Evolutionary conservation across 306 rosid genomes (phyloP), one percentile per base, ranked within the genome.

Genomic region (Dalbergia cochinchinensis): DNA sequence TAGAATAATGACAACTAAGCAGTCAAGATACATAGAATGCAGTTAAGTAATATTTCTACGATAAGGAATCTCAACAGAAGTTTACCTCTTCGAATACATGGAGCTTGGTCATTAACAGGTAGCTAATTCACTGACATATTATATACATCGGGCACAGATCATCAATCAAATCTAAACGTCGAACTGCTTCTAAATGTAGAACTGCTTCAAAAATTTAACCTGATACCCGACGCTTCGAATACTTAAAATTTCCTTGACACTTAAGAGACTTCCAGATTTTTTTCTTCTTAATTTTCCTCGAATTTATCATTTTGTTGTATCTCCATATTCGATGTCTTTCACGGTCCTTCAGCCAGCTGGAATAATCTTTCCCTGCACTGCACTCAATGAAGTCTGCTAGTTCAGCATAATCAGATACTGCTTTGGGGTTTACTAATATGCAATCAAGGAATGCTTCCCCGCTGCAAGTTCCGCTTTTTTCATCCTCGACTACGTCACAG

Each of bases 381-480:
- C 92, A 92, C 72, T 76, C 91, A 4, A 92, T 39, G 70, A 90
- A 92, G 84, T 90, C 92, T 6, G 81, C 87, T 67, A 92, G 85
- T 69, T 90, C 97, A 37, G 50, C 91, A 65, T 78, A 81, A 41
- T 90, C 88, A 4, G 88, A 72, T 67, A 73, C n/a, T 0, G 2
- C 50, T 54, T 15, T 2, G 39, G 86, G n/a, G 75, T 58, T 51
- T 50, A 31, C 60, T 10, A 85, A 15, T 26, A 84, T 7, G 83
- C 94, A 89, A 57, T 87, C 77, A 33, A 95, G 91, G 72, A 77
- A 90, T 12, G 74, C 53, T 77, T 86, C 74, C 59, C 94, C 91
- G 6, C 74, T 84, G 84, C 90, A 83, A 59, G 78, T 82, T 77
- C 88, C 86, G 80, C 80, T 86, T 8, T 82, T 78, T 86, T 69